phyloP scores from a whole-genome alignment of 129 eudicot genomes.

The Mikania micrantha region DNA sequence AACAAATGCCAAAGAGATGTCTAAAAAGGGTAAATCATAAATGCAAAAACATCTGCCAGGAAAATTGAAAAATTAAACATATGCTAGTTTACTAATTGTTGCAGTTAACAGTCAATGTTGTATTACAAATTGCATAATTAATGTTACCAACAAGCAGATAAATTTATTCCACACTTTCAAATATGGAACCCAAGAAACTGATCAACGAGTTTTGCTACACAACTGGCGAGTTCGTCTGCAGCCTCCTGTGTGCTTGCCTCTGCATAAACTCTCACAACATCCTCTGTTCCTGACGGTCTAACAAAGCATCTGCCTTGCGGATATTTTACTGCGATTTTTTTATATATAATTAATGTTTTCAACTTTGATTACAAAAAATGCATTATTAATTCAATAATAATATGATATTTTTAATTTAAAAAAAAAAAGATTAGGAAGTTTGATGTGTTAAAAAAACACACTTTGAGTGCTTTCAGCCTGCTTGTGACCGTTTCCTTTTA shows the following conservation, averaged over 20 bases:
- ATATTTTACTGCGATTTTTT: constrained; percentile 43
- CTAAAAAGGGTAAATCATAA: not conserved
- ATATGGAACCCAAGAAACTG: constrained; percentile 51
- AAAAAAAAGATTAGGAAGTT: not conserved
- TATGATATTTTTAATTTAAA: not conserved
- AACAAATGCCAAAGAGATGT: not conserved
- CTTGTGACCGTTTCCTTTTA: not conserved
- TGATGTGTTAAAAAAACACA: not conserved
- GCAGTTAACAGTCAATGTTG: not conserved
- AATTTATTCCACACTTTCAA: not conserved
- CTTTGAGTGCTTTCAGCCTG: not conserved
- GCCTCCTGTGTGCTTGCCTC: constrained; percentile 76
- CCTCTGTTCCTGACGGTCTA: constrained; percentile 92
- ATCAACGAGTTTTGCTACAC: constrained; percentile 54
- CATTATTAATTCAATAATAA: not conserved
- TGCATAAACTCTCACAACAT: constrained; percentile 80
- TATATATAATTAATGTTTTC: not conserved
- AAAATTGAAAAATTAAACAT: not conserved
- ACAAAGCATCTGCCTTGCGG: constrained; percentile 73
- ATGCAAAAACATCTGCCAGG: not conserved
- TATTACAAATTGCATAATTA: not conserved
- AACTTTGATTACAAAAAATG: not conserved
- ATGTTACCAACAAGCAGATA: not conserved
- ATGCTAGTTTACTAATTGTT: not conserved
- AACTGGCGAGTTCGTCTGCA: constrained; percentile 57